A percentile compares a stretch with the other conserved stretches of the same genome.
phyloP scores from a whole-genome alignment of 2,329 filamentous ascomycete species.

The Fusarium sp. region DNA sequence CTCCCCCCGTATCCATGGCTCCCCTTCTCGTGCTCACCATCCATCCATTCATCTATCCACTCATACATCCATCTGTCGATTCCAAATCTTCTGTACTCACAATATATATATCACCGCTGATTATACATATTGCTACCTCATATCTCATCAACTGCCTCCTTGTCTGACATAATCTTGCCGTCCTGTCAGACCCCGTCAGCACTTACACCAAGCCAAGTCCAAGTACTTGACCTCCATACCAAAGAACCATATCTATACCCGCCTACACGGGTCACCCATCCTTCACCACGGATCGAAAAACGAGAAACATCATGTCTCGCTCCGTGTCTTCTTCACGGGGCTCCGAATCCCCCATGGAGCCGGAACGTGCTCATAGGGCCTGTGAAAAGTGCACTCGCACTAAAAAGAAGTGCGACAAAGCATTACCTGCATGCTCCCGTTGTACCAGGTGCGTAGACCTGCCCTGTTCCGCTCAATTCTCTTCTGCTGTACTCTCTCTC shows the following conservation, averaged over 20 bases:
- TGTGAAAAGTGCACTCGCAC: slow-evolving; percentile 51
- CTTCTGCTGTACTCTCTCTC: neutral
- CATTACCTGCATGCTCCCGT: slow-evolving; percentile 48
- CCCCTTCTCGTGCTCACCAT: neutral
- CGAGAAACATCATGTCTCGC: slow-evolving; percentile 38
- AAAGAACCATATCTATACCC: slow-evolving; percentile 4
- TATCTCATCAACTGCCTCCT: neutral
- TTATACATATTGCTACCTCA: neutral
- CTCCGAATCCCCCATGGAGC: slow-evolving; percentile 46
- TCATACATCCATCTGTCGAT: neutral
- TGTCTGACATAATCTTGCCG: slow-evolving; percentile 6
- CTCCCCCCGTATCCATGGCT: slow-evolving; percentile 24
- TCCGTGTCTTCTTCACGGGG: slow-evolving; percentile 42
- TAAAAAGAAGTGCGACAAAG: slow-evolving; percentile 53
- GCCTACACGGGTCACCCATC: slow-evolving; percentile 20
- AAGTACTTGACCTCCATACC: slow-evolving; percentile 2
- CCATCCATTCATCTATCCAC: neutral
- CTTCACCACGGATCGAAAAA: slow-evolving; percentile 34
- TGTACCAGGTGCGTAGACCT: slow-evolving; percentile 46
- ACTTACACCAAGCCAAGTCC: slow-evolving; percentile 20
- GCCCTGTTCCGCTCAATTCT: neutral
- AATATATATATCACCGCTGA: slow-evolving; percentile 2
- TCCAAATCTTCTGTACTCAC: slow-evolving; percentile 5
- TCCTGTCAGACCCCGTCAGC: neutral
- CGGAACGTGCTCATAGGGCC: slow-evolving; percentile 48